Conservation (phyloP, 768 basidiomycete species). For the Cyclocybe cylindracea region DNA sequence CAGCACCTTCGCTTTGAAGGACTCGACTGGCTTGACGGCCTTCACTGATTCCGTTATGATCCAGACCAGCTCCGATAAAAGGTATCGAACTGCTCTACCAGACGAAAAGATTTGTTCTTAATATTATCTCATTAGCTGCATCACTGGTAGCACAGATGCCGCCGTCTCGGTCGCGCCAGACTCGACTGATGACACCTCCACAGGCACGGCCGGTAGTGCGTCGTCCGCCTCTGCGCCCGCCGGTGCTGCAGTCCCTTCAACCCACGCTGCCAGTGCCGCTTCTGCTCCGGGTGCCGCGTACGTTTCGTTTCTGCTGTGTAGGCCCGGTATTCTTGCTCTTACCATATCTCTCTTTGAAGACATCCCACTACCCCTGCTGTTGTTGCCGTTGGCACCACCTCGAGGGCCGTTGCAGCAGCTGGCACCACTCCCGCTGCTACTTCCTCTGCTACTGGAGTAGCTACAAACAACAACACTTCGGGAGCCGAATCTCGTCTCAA, state of each 20-base stretch:
- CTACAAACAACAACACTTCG: constrained; percentile 14
- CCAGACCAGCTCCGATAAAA: constrained; percentile 30
- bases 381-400: constrained; percentile 5
- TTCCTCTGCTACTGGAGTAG: constrained; percentile 2
- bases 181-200: background rate
- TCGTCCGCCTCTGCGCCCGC: background rate
- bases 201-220: background rate
- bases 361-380: constrained; percentile 7
- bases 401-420: constrained; percentile 1
- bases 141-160: background rate
- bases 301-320: background rate
- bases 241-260: background rate
- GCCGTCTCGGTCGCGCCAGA: background rate
- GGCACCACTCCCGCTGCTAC: constrained; percentile 6
- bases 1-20: constrained; percentile 61
- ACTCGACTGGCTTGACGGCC: constrained; percentile 51
- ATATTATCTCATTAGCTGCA: constrained; percentile 5
- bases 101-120: background rate
- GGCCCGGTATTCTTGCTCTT: background rate
- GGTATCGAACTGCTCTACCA: constrained; percentile 25
- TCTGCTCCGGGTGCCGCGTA: constrained; percentile 1
- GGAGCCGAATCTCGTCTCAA: constrained; percentile 14
- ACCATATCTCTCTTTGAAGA: constrained; percentile 1
- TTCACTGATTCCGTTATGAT: constrained; percentile 57
- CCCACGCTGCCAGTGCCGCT: constrained; percentile 6